phyloP scores from a whole-genome alignment of 2,329 filamentous ascomycete genomes.

The Emmonsiellopsis sp. region DNA sequence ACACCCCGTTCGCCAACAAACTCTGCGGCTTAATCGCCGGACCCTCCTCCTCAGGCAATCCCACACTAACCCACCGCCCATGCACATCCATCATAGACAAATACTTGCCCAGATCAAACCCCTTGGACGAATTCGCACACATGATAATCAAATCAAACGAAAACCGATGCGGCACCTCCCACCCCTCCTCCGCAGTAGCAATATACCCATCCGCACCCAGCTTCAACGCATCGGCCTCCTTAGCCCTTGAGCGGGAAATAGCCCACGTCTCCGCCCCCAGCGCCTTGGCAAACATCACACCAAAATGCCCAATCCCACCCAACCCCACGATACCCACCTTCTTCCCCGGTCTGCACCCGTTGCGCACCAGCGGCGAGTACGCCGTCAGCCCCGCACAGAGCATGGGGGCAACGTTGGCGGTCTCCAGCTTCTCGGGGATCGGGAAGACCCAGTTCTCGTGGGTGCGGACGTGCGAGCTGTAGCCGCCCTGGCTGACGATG shows the following conservation, averaged over 20 bases:
- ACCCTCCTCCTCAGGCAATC: slow-evolving; percentile 67
- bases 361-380: slow-evolving; percentile 66
- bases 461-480: slow-evolving; percentile 57
- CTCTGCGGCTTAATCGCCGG: slow-evolving; percentile 63
- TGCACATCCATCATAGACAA: slow-evolving; percentile 72
- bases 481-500: slow-evolving; percentile 44
- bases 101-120: slow-evolving; percentile 52
- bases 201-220: slow-evolving; percentile 55
- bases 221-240: slow-evolving; percentile 51
- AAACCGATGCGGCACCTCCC: slow-evolving; percentile 45
- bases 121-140: slow-evolving; percentile 65
- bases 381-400: slow-evolving; percentile 76
- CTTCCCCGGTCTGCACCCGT: slow-evolving; percentile 61
- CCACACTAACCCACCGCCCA: slow-evolving; percentile 70
- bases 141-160: slow-evolving; percentile 55
- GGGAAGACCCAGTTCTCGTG: slow-evolving; percentile 64
- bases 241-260: slow-evolving; percentile 49
- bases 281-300: slow-evolving; percentile 59
- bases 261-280: slow-evolving; percentile 54
- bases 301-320: slow-evolving; percentile 64
- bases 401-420: slow-evolving; percentile 61
- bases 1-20: slow-evolving; percentile 62
- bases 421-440: slow-evolving; percentile 62
- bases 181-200: slow-evolving; percentile 47
- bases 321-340: slow-evolving; percentile 33